Conservation (phyloP, 352 stramenopile species). For the Globisporangium okanoganense region DNA sequence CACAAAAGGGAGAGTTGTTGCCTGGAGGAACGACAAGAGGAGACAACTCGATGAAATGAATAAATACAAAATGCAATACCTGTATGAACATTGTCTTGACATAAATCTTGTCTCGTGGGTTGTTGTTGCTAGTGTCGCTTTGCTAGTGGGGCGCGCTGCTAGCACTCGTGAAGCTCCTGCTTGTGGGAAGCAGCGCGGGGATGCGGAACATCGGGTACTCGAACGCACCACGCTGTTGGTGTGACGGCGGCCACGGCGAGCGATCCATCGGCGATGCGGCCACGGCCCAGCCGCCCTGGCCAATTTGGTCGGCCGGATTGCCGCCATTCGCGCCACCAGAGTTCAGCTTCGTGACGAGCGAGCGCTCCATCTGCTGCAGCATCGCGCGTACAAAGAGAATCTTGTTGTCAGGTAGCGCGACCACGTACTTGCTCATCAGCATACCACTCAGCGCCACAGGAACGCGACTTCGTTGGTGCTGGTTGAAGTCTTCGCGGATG, state of each 20-base stretch:
- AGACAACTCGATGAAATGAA: not conserved
- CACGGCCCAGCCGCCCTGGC: constrained; percentile 15
- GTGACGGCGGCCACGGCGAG: constrained; percentile 30
- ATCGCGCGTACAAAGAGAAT: constrained; percentile 81
- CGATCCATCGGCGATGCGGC: constrained; percentile 44
- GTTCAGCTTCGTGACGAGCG: constrained; percentile 63
- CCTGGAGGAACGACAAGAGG: not conserved
- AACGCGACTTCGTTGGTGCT: constrained; percentile 6
- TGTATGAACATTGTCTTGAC: not conserved
- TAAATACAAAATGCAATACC: not conserved
- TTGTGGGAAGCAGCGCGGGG: constrained; percentile 26
- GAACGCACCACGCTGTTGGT: constrained; percentile 27
- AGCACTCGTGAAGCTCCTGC: constrained; percentile 20
- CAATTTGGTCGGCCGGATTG: constrained; percentile 13
- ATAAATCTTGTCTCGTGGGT: not conserved
- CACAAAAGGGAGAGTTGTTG: not conserved
- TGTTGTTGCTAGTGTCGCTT: not conserved
- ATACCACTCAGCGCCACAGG: constrained; percentile 41
- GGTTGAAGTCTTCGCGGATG: constrained; percentile 65
- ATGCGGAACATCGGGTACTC: constrained; percentile 75
- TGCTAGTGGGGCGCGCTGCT: not conserved
- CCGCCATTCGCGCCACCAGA: constrained; percentile 12
- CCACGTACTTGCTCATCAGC: constrained; percentile 73
- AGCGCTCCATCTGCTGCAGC: constrained; percentile 83
- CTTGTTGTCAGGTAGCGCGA: constrained; percentile 69